Evolutionary conservation across 768 basidiomycete species (phyloP).

Genomic region (Mycena chlorophos): DNA sequence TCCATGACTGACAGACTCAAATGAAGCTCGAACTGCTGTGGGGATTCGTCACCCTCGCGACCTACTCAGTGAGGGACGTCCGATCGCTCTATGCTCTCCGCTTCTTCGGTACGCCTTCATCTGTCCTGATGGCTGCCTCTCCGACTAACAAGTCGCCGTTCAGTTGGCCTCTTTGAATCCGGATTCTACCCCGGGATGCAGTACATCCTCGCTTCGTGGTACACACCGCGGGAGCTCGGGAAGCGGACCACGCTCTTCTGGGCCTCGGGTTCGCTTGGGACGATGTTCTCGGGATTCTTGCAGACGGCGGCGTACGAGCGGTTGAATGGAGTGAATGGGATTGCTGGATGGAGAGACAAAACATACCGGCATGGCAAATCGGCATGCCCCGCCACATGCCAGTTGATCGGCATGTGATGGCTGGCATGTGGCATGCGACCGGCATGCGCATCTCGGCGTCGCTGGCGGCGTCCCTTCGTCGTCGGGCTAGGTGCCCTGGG

Average conservation of each 20-base stretch:
- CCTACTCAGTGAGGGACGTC: slow-evolving; percentile 19
- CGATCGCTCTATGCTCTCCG: slow-evolving; percentile 14
- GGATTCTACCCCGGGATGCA: slow-evolving; percentile 23
- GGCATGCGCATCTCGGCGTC: too few species aligned
- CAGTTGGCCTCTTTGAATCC: slow-evolving; percentile 18
- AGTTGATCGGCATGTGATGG: slow-evolving; percentile 22
- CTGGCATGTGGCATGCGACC: too few species aligned
- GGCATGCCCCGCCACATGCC: not conserved
- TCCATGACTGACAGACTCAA: not conserved
- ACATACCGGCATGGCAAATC: not conserved
- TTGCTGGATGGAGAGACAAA: slow-evolving; percentile 3
- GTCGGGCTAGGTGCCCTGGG: too few species aligned
- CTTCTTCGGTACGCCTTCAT: slow-evolving; percentile 8
- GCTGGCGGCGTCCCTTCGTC: too few species aligned
- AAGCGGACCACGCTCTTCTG: slow-evolving; percentile 22
- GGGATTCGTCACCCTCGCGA: slow-evolving; percentile 20
- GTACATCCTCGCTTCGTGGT: slow-evolving; percentile 21
- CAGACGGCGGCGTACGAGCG: slow-evolving; percentile 20
- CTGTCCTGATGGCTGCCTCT: not conserved
- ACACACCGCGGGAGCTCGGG: slow-evolving; percentile 21
- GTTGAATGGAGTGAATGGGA: slow-evolving; percentile 13
- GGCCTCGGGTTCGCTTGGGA: slow-evolving; percentile 18
- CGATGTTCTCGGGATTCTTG: slow-evolving; percentile 24
- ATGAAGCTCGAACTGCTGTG: slow-evolving; percentile 17
- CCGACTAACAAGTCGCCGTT: not conserved